Evolutionary conservation across 1,139 yeast species (phyloP).

Genomic region (Suhomyces atakaporum): DNA sequence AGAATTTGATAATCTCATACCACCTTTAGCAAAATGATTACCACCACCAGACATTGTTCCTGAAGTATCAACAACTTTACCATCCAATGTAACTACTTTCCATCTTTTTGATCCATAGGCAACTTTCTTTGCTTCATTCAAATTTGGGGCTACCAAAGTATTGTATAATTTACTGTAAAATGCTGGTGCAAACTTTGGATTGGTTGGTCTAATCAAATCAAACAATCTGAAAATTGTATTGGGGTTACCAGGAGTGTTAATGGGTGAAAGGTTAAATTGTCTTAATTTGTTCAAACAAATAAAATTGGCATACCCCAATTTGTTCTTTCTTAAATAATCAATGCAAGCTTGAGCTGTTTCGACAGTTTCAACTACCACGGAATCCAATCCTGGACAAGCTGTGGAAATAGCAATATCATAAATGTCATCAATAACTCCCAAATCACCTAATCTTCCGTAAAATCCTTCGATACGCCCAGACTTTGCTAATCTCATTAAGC

Average conservation of each 20-base stretch:
- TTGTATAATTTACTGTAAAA: slow-evolving; percentile 85
- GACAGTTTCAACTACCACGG: slow-evolving; percentile 91
- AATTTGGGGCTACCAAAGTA: slow-evolving; percentile 80
- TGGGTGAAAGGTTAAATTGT: slow-evolving; percentile 57
- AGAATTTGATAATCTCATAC: slow-evolving; percentile 51
- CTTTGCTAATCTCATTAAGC: slow-evolving; percentile 67
- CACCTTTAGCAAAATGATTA: slow-evolving; percentile 60
- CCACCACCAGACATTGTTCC: slow-evolving; percentile 99
- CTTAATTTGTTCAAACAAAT: slow-evolving; percentile 77
- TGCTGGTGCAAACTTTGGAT: slow-evolving; percentile 76
- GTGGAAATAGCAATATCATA: slow-evolving; percentile 95
- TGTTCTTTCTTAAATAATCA: slow-evolving; percentile 79
- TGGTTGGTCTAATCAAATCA: slow-evolving; percentile 73
- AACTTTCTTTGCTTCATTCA: slow-evolving; percentile 80
- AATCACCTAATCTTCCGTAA: slow-evolving; percentile 86
- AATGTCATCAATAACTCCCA: slow-evolving; percentile 83
- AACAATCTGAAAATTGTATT: slow-evolving; percentile 76
- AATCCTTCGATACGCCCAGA: slow-evolving; percentile 88
- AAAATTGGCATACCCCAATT: slow-evolving; percentile 87
- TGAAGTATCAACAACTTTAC: slow-evolving; percentile 88
- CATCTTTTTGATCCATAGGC: slow-evolving; percentile 83
- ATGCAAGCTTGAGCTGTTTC: slow-evolving; percentile 93
- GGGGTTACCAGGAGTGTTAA: slow-evolving; percentile 68
- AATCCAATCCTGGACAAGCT: slow-evolving; percentile 89
- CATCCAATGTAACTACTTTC: slow-evolving; percentile 91